Conservation (phyloP, 2,329 filamentous ascomycete genomes). For the Nothomitra cinnamomea region DNA sequence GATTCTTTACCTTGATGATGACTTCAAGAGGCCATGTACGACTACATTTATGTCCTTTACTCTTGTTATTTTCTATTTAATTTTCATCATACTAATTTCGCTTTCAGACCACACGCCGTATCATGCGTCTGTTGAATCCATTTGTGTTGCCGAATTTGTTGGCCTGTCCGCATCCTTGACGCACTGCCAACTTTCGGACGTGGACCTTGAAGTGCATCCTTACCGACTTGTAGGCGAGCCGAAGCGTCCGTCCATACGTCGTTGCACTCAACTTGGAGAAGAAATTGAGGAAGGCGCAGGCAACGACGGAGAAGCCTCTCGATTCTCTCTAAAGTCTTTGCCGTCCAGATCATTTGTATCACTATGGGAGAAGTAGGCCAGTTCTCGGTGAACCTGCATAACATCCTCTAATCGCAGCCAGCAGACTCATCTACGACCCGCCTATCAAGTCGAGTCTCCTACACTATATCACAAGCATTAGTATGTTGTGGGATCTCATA, state of each 20-base stretch:
- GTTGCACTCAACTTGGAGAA: not conserved
- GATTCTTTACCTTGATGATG: slow-evolving; percentile 13
- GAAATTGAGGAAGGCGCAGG: not conserved
- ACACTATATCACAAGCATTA: slow-evolving; percentile 18
- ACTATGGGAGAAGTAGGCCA: slow-evolving; percentile 18
- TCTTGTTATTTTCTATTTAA: slow-evolving; percentile 8
- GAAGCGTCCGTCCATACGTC: not conserved
- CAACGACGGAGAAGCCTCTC: slow-evolving; percentile 11
- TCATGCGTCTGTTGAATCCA: slow-evolving; percentile 10
- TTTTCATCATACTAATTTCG: not conserved
- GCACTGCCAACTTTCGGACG: slow-evolving; percentile 11
- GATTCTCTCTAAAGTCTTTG: slow-evolving; percentile 8
- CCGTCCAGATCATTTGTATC: slow-evolving; percentile 14
- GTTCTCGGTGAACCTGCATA: not conserved
- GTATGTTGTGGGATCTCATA: not conserved
- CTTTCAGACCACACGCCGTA: slow-evolving; percentile 2
- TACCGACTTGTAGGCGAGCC: slow-evolving; percentile 15
- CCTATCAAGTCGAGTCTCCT: slow-evolving; percentile 21
- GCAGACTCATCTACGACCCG: slow-evolving; percentile 21
- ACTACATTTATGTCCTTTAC: not conserved
- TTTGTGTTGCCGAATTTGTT: slow-evolving; percentile 19
- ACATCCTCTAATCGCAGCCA: not conserved
- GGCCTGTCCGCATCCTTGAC: slow-evolving; percentile 9
- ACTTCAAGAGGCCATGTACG: slow-evolving; percentile 10
- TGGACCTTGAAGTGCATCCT: slow-evolving; percentile 20